A percentile compares a stretch with the other conserved stretches of the same genome.
phyloP scores from a whole-genome alignment of 2,329 filamentous ascomycete species.

The Neonectria ditissima region DNA sequence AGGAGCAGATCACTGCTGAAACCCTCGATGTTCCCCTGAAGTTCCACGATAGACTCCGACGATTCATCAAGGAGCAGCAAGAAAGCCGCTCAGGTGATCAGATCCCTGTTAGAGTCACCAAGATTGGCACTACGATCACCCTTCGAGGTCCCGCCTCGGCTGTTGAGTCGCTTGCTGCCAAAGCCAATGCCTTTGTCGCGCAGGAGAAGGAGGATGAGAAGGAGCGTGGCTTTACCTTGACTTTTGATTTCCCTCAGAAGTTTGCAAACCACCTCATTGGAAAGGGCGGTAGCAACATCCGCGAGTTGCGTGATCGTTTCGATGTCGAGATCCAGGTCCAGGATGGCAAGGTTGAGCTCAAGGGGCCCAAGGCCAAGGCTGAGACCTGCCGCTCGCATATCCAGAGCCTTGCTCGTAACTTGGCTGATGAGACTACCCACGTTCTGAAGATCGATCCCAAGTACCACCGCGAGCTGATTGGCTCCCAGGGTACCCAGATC shows the following conservation, averaged over 20 bases:
- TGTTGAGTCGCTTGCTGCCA: constrained; percentile 78
- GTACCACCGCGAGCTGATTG: constrained; percentile 94
- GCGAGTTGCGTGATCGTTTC: constrained; percentile 73
- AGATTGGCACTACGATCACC: constrained; percentile 71
- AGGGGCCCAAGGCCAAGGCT: constrained; percentile 94
- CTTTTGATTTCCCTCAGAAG: constrained; percentile 95
- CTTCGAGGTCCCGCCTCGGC: constrained; percentile 81
- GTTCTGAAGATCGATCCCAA: constrained; percentile 91
- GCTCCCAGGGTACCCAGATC: constrained; percentile 86
- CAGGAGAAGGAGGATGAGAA: constrained; percentile 94
- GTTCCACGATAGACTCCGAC: constrained; percentile 72
- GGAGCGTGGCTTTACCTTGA: constrained; percentile 86
- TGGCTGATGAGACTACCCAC: constrained; percentile 92
- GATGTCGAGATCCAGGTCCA: constrained; percentile 87
- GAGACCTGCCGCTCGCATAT: constrained; percentile 89
- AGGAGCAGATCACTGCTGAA: constrained; percentile 64
- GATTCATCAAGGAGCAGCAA: constrained; percentile 75
- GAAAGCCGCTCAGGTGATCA: constrained; percentile 66
- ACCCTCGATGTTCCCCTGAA: constrained; percentile 70
- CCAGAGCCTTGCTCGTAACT: constrained; percentile 78
- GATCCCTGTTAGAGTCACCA: constrained; percentile 71
- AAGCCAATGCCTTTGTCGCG: constrained; percentile 82
- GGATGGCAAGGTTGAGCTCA: constrained; percentile 94
- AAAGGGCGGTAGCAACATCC: constrained; percentile 75
- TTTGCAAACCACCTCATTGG: constrained; percentile 87